Base-by-base conservation (phyloP, 805 yeast species). In the Suhomyces sp. region DNA sequence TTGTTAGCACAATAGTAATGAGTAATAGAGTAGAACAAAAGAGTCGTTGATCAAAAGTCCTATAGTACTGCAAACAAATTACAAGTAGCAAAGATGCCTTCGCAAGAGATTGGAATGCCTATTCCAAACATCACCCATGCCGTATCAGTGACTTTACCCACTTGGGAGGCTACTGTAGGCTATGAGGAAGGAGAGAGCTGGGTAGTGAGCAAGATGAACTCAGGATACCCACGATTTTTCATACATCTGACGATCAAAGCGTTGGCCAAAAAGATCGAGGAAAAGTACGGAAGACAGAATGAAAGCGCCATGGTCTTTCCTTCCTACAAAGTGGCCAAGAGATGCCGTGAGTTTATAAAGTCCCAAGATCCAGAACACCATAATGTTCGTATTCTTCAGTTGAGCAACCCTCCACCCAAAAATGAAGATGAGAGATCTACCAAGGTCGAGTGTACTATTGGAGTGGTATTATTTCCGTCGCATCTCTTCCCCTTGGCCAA, bases 41-140 rank as follows among this genome's bases (percentile, higher is more conserved):
- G 36, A 33, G 8, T 33, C 15, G 5, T 33, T 13, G 36, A 33
- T 13, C 36, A 1, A 2, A 33, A 33, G 36, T 33, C 17, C 17
- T 6, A n/a, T 33, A 33, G 17, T n/a, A 33, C 36, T 33, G 17
- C 36, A 33, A 33, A n/a, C 15, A 33, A n/a, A 6, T 6, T n/a
- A 33, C 15, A 33, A 33, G 17, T 33, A n/a, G 36, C 6, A 7
- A n/a, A 13, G 17, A 57, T 57, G 60, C 76, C 77, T 10, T 66
- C 67, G 12, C 78, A 82, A 64, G 73, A 71, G 41, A 80, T 90
- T 15, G 97, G 97, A 3, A 87, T 81, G 15, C 83, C 97, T 1
- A 92, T 94, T 54, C 97, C 99, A 2, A 86, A 90, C 66, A 87
- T 96, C 0, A 85, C 87, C 2, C 98, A 94, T 69, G 97, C 97